Conservation (phyloP, 805 yeast species). For the Isabelozyma pseudorhagii region DNA sequence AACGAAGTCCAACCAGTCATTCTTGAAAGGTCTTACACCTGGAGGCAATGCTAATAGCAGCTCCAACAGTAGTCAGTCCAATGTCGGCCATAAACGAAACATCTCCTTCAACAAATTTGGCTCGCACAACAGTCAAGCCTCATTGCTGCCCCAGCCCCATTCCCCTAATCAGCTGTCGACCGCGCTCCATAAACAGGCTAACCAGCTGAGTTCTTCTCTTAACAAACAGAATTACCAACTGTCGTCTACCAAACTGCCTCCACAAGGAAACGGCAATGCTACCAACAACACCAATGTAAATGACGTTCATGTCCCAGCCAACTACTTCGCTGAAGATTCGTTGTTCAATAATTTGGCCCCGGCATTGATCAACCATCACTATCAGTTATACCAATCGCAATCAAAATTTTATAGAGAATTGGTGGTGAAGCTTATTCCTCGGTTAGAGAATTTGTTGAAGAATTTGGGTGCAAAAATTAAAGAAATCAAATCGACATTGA, state of each 20-base stretch:
- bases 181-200: neutral
- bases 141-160: slow-evolving; percentile 1
- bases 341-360: slow-evolving; percentile 27
- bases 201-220: neutral
- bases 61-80: neutral
- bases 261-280: neutral
- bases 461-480: slow-evolving; percentile 37
- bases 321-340: slow-evolving; percentile 15
- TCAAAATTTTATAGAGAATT: slow-evolving; percentile 30
- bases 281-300: slow-evolving; percentile 2
- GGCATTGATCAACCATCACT: slow-evolving; percentile 33
- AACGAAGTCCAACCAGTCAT: slow-evolving; percentile 16
- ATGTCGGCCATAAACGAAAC: slow-evolving; percentile 10
- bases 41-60: slow-evolving; percentile 1
- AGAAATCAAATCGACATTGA: slow-evolving; percentile 37
- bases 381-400: slow-evolving; percentile 20
- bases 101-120: slow-evolving; percentile 8
- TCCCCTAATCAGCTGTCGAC: neutral
- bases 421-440: slow-evolving; percentile 29
- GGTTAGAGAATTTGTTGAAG: slow-evolving; percentile 31
- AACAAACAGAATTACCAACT: neutral
- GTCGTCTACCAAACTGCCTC: neutral
- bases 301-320: slow-evolving; percentile 16
- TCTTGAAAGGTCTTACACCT: slow-evolving; percentile 2
- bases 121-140: neutral